Base-by-base conservation (phyloP, 2,329 filamentous ascomycete species). In the Ophiostoma angusticollis region DNA sequence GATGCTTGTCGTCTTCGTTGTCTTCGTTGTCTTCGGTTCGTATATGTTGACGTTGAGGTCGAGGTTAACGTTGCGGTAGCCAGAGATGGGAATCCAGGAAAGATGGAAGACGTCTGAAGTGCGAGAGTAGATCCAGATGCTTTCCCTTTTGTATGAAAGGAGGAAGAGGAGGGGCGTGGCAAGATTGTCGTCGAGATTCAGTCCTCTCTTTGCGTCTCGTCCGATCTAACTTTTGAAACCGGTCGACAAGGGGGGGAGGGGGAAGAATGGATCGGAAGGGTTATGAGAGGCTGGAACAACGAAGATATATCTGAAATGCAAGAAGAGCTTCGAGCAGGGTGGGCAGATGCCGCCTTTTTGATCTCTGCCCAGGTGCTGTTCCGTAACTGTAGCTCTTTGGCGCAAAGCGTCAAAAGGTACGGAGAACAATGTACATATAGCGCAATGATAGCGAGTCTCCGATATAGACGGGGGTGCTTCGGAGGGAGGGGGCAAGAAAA, bases 401-500 rank as follows among this genome's bases (percentile, higher is more conserved):
- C n/a, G n/a, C n/a, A n/a, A n/a, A n/a, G n/a, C n/a, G n/a, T n/a
- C n/a, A n/a, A n/a, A n/a, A n/a, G n/a, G n/a, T n/a, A n/a, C n/a
- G n/a, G n/a, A n/a, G n/a, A n/a, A n/a, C n/a, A n/a, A n/a, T n/a
- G n/a, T n/a, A n/a, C n/a, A n/a, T n/a, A n/a, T n/a, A 25, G 30
- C 28, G 21, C 22, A 24, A 40, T 37, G 36, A 40, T 42, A 42
- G 22, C 31, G 30, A 35, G 32, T 34, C 25, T 13, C 25, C 16
- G 24, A 30, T 39, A 45, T 45, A 40, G 37, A 30, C 36, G 31
- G 27, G 42, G n/a, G n/a, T n/a, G n/a, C n/a, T n/a, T n/a, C n/a
- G n/a, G n/a, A n/a, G n/a, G n/a, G n/a, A n/a, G n/a, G n/a, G n/a
- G n/a, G n/a, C n/a, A n/a, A n/a, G n/a, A n/a, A n/a, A n/a, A n/a